phyloP scores from a whole-genome alignment of 2,329 filamentous ascomycete species.

The Alternaria metachromatica region DNA sequence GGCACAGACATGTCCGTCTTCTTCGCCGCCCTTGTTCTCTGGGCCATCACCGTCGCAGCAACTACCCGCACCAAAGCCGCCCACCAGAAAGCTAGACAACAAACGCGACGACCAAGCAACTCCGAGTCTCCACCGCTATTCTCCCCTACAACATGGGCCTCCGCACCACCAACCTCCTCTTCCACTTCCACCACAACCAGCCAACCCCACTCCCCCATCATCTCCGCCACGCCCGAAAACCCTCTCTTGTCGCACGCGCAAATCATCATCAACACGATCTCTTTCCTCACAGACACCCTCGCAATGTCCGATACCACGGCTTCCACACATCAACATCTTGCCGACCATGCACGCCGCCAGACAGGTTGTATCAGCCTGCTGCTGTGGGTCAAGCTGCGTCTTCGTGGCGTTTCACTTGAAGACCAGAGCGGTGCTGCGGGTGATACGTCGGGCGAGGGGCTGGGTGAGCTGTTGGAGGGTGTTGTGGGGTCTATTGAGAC shows the following conservation, averaged over 20 bases:
- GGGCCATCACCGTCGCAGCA: slow-evolving; percentile 42
- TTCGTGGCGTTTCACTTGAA: slow-evolving; percentile 29
- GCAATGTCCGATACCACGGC: slow-evolving; percentile 22
- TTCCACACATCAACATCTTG: slow-evolving; percentile 22
- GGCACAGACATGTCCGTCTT: slow-evolving; percentile 47
- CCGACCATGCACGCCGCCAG: slow-evolving; percentile 32
- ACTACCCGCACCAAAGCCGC: slow-evolving; percentile 22
- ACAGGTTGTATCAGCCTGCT: slow-evolving; percentile 38
- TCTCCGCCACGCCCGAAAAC: slow-evolving; percentile 13
- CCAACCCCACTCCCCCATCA: slow-evolving; percentile 22
- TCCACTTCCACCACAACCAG: neutral
- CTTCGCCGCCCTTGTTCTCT: slow-evolving; percentile 45
- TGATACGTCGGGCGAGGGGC: slow-evolving; percentile 23
- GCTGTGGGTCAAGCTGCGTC: slow-evolving; percentile 41
- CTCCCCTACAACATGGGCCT: slow-evolving; percentile 10
- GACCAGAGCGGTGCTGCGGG: slow-evolving; percentile 18
- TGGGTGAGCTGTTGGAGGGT: slow-evolving; percentile 41
- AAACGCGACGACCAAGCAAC: slow-evolving; percentile 19
- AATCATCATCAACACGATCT: slow-evolving; percentile 30
- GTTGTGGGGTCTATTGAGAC: slow-evolving; percentile 38
- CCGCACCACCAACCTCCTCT: neutral
- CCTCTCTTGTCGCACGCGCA: slow-evolving; percentile 19
- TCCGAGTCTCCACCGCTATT: slow-evolving; percentile 13
- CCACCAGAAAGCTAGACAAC: slow-evolving; percentile 8
- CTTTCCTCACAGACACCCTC: slow-evolving; percentile 33